phyloP scores from a whole-genome alignment of 2,329 filamentous ascomycete species.

The Akanthomyces uredinophilus region DNA sequence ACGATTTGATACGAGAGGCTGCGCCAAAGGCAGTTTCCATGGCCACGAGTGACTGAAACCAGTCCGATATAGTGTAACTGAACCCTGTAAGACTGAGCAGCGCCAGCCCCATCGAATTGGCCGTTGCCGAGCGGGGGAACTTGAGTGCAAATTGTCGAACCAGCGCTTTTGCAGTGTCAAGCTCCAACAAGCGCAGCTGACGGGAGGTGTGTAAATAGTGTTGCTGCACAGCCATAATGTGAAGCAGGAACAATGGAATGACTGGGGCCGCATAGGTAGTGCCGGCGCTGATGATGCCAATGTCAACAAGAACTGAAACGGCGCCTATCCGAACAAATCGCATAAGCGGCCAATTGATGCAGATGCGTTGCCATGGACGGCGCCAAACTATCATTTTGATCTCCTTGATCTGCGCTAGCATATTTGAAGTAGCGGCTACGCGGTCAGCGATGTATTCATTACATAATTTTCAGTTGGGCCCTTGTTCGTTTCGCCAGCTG shows the following conservation, averaged over 20 bases:
- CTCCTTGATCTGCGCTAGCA: conserved; percentile 2
- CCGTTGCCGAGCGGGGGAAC: not conserved
- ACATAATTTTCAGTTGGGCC: not conserved
- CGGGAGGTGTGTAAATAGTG: conserved; percentile 32
- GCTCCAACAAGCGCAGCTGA: conserved; percentile 31
- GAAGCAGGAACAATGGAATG: conserved; percentile 21
- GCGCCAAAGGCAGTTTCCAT: not conserved
- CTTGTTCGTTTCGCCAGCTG: not conserved
- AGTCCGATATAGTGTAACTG: not conserved
- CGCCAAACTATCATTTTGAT: conserved; percentile 7
- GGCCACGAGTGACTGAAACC: not conserved
- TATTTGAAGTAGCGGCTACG: conserved; percentile 9
- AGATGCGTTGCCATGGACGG: not conserved
- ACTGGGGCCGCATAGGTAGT: conserved; percentile 26
- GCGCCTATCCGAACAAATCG: conserved; percentile 18
- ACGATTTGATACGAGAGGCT: not conserved
- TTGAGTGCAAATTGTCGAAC: conserved; percentile 23
- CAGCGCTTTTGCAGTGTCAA: conserved; percentile 30
- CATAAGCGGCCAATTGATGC: not conserved
- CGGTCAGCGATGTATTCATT: conserved; percentile 3
- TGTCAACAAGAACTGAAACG: conserved; percentile 17
- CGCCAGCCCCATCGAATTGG: not conserved
- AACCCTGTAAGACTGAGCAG: not conserved
- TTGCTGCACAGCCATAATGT: conserved; percentile 25
- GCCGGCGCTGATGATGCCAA: conserved; percentile 19